Evolutionary conservation across 2,329 filamentous ascomycete genomes (phyloP).

Genomic region (Cercospora brassicicola): DNA sequence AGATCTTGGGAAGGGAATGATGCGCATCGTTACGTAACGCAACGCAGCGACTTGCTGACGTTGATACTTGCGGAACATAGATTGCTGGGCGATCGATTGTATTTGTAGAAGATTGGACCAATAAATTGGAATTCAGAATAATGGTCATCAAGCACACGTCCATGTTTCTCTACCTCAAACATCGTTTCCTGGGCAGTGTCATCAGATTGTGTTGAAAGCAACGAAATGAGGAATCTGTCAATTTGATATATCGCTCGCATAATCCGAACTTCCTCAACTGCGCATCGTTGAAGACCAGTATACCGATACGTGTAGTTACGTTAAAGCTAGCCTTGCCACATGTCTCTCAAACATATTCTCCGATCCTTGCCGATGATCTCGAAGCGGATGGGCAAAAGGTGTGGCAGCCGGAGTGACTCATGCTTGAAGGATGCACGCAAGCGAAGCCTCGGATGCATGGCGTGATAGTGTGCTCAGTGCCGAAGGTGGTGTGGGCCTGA

Average conservation of each 20-base stretch:
- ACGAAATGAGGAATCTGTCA: not conserved
- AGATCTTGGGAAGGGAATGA: not conserved
- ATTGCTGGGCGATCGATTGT: not conserved
- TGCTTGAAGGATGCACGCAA: not conserved
- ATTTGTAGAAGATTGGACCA: not conserved
- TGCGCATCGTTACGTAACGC: not conserved
- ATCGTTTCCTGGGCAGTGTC: not conserved
- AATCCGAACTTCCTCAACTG: not conserved
- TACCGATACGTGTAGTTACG: not conserved
- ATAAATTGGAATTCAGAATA: not conserved
- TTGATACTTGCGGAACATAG: not conserved
- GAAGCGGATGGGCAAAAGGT: not conserved
- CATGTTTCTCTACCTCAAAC: not conserved
- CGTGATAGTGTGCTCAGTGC: not conserved
- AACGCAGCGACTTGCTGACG: not conserved
- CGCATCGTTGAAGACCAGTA: not conserved
- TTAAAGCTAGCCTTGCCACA: not conserved
- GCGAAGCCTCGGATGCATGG: not conserved
- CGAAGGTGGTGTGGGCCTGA: conserved; percentile 1
- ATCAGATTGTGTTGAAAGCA: not conserved
- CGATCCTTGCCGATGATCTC: conserved; percentile 4
- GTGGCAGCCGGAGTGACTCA: conserved; percentile 3
- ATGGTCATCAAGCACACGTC: not conserved
- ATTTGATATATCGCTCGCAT: not conserved
- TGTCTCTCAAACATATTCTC: not conserved